phyloP scores from a whole-genome alignment of 208 protist species.

The Strigomonas culicis region DNA sequence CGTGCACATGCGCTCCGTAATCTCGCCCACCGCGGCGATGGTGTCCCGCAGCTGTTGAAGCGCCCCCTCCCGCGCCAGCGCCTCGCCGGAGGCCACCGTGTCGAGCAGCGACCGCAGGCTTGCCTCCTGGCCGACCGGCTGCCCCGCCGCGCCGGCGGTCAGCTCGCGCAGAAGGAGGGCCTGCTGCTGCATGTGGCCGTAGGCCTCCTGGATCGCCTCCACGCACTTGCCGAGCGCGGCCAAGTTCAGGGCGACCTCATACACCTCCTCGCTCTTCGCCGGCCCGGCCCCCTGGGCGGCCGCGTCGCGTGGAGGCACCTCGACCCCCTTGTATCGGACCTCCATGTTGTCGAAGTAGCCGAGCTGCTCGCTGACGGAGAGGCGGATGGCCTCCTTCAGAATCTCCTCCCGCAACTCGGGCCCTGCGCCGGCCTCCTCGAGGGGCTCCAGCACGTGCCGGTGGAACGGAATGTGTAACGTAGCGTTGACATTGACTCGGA shows the following conservation, averaged over 20 bases:
- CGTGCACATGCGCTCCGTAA: too few species aligned
- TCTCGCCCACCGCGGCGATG: too few species aligned
- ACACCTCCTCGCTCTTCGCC: conserved; percentile 17
- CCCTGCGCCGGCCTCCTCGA: neutral
- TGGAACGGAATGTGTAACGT: too few species aligned
- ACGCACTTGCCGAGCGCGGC: conserved; percentile 40
- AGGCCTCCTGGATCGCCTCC: conserved; percentile 51
- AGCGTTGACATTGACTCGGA: too few species aligned
- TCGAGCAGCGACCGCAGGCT: too few species aligned
- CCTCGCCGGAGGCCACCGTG: too few species aligned
- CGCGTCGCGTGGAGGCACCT: neutral
- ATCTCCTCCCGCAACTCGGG: conserved; percentile 56
- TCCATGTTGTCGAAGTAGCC: conserved; percentile 61
- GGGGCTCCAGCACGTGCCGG: neutral
- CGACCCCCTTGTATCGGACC: conserved; percentile 14
- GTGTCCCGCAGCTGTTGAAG: too few species aligned
- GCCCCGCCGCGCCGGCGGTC: neutral
- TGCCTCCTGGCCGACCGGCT: neutral
- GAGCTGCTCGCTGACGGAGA: conserved; percentile 64
- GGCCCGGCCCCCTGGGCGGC: neutral
- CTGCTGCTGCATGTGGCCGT: conserved; percentile 42
- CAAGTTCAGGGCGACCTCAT: conserved; percentile 29
- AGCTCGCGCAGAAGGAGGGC: conserved; percentile 37
- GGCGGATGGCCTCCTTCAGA: conserved; percentile 49
- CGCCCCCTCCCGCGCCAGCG: too few species aligned